Conservation (phyloP, 805 yeast species). For the Torulaspora maleeae region DNA sequence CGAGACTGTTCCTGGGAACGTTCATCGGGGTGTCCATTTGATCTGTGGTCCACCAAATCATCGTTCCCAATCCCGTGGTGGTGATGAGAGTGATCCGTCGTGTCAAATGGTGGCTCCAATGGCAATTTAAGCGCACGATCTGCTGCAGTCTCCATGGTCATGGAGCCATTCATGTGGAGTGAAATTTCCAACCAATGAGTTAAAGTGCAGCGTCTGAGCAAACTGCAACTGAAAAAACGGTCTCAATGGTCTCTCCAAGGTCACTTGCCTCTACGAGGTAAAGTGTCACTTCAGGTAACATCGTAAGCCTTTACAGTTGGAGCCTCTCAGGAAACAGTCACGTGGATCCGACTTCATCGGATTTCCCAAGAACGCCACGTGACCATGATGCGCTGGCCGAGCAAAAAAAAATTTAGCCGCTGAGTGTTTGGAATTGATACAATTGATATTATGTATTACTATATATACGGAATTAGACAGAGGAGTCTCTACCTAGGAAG, state of each 20-base stretch:
- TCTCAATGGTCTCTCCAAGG: not conserved
- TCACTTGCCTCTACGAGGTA: not conserved
- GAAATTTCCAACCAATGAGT: not conserved
- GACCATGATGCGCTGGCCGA: not conserved
- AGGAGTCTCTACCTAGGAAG: constrained; percentile 84
- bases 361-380: not conserved
- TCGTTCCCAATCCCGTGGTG: constrained; percentile 4
- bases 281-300: not conserved
- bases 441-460: not conserved
- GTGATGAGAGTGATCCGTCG: constrained; percentile 1
- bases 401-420: constrained; percentile 3
- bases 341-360: too few species aligned
- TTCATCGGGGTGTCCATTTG: not conserved
- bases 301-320: not conserved
- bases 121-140: constrained; percentile 13
- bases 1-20: constrained; percentile 1
- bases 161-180: constrained; percentile 5
- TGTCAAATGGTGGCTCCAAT: constrained; percentile 13
- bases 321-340: too few species aligned
- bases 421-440: constrained; percentile 1
- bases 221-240: too few species aligned
- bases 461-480: constrained; percentile 21
- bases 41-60: constrained; percentile 2
- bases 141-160: constrained; percentile 11
- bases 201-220: not conserved